phyloP scores from a whole-genome alignment of 2,329 filamentous ascomycete genomes.

The Cercospora janseana region DNA sequence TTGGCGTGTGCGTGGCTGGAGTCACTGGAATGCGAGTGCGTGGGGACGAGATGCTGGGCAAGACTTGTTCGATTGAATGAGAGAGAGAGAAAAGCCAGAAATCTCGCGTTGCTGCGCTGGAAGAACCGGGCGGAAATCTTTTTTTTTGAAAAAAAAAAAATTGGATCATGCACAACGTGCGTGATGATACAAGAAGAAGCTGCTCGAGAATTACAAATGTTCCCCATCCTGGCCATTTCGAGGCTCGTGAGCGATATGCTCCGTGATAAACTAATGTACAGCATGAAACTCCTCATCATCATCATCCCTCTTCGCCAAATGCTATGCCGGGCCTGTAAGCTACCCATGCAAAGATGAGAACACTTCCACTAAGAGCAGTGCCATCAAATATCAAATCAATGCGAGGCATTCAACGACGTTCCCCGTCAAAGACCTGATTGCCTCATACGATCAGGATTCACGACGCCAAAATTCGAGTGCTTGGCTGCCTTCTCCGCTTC shows the following conservation, averaged over 20 bases:
- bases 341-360: neutral
- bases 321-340: conserved; percentile 7
- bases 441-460: conserved; percentile 39
- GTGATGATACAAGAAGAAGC: conserved; percentile 6
- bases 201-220: neutral
- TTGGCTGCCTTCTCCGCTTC: conserved; percentile 31
- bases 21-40: conserved; percentile 63
- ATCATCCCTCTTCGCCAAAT: conserved; percentile 7
- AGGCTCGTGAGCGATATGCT: conserved; percentile 13
- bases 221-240: neutral
- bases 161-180: too few relatives aligned
- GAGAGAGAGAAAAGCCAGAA: neutral
- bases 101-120: too few relatives aligned
- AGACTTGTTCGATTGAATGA: conserved; percentile 44
- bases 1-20: conserved; percentile 55
- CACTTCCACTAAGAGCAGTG: neutral
- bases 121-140: too few relatives aligned
- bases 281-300: conserved; percentile 18
- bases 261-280: conserved; percentile 26
- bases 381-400: conserved; percentile 8
- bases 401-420: too few relatives aligned
- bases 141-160: too few relatives aligned
- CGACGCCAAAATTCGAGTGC: conserved; percentile 33
- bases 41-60: conserved; percentile 52
- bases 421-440: conserved; percentile 36